Conservation (phyloP, 805 yeast species). For the Ogataea wickerhamii region DNA sequence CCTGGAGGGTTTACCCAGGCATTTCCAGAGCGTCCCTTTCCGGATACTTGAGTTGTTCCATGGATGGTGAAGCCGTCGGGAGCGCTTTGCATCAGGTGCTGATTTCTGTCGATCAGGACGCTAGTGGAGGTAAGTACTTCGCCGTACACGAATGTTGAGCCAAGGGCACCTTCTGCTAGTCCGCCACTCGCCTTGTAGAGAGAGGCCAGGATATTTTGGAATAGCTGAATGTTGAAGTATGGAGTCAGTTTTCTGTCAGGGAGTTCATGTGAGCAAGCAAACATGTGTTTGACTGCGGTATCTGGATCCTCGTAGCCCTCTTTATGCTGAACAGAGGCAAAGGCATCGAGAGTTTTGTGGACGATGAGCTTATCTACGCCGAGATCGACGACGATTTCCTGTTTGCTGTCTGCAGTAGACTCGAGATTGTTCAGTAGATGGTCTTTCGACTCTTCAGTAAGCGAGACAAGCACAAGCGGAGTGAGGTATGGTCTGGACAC, state of each 20-base stretch:
- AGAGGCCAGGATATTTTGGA: constrained; percentile 43
- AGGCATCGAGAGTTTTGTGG: constrained; percentile 37
- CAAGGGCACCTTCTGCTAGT: constrained; percentile 41
- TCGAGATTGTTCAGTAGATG: constrained; percentile 33
- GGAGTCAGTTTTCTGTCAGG: constrained; percentile 64
- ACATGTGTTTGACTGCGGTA: constrained; percentile 52
- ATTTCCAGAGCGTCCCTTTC: constrained; percentile 93
- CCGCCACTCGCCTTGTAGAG: constrained; percentile 30
- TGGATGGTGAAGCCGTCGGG: constrained; percentile 70
- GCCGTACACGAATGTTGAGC: constrained; percentile 66
- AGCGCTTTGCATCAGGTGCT: constrained; percentile 48
- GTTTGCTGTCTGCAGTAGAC: constrained; percentile 33
- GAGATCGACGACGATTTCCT: constrained; percentile 44
- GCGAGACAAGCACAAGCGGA: constrained; percentile 56
- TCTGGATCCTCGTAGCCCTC: constrained; percentile 51
- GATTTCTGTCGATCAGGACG: constrained; percentile 71
- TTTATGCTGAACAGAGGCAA: constrained; percentile 26
- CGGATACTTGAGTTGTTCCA: constrained; percentile 84
- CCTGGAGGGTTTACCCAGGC: constrained; percentile 95
- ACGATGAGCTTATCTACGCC: constrained; percentile 54
- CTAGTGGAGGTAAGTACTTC: constrained; percentile 91
- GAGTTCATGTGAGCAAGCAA: constrained; percentile 35
- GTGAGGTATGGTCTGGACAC: constrained; percentile 61
- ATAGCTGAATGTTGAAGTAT: constrained; percentile 61
- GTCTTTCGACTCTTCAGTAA: constrained; percentile 28